These are phyloP conservation scores for Cytidiella melzeri DNA, from an alignment of 768 basidiomycete genomes.

Conservation along the genomic window DNA sequence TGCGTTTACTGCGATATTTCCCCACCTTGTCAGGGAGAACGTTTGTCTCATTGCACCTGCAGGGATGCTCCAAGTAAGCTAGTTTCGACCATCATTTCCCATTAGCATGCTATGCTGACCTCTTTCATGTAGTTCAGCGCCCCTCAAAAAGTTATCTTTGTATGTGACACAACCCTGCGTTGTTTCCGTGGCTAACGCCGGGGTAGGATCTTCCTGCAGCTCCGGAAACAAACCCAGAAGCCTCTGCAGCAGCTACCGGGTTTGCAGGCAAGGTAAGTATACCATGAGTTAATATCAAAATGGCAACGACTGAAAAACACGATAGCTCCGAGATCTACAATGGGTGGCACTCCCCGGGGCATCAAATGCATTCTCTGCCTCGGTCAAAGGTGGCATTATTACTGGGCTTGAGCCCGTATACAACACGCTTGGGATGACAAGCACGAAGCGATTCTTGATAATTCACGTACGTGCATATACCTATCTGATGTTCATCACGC, in stretches of 20 bases:
- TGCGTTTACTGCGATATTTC: constrained; percentile 63
- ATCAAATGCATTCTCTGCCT: constrained; percentile 65
- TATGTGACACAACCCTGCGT: background rate
- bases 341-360: constrained; percentile 66
- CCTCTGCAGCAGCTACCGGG: constrained; percentile 9
- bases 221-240: constrained; percentile 17
- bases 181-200: background rate
- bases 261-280: background rate
- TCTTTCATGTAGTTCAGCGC: background rate
- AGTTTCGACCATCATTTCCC: constrained; percentile 51
- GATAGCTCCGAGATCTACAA: constrained; percentile 62
- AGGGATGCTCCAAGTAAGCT: constrained; percentile 45
- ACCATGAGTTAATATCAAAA: no score
- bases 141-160: background rate
- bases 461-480: constrained; percentile 41
- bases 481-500: background rate
- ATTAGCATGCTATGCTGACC: constrained; percentile 44
- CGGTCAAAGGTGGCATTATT: constrained; percentile 41
- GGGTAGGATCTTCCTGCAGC: constrained; percentile 1
- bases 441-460: constrained; percentile 45
- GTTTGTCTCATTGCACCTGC: constrained; percentile 62
- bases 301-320: background rate
- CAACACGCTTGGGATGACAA: constrained; percentile 31
- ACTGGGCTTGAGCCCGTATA: constrained; percentile 52
- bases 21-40: constrained; percentile 58